A percentile compares a stretch with the other conserved stretches of the same genome.
These are phyloP conservation scores for Vachellia pachyceras DNA, from an alignment of 306 rosid genomes.

Conservation along the genomic window DNA sequence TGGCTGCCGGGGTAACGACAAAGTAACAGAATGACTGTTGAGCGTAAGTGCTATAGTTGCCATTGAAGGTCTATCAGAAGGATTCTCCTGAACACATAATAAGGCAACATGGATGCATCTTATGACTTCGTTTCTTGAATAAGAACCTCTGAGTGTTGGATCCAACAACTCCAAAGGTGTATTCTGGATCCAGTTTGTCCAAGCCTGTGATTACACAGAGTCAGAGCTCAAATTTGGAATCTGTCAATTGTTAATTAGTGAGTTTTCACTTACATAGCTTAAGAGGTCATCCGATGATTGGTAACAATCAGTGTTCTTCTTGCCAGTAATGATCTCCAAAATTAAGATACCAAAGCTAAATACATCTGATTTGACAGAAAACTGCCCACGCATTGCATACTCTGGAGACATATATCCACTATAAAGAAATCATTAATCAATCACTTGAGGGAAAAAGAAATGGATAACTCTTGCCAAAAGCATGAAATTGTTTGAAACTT, in stretches of 20 bases:
- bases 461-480: not conserved
- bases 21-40: constrained; percentile 49
- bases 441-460: not conserved
- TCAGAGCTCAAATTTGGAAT: constrained; percentile 14
- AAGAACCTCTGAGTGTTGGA: constrained; percentile 53
- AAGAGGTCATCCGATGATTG: constrained; percentile 48
- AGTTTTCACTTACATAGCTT: constrained; percentile 51
- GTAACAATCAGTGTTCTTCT: constrained; percentile 43
- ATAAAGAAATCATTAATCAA: not conserved
- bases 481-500: constrained; percentile 37
- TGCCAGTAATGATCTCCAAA: constrained; percentile 59
- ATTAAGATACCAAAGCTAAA: constrained; percentile 56
- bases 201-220: constrained; percentile 42
- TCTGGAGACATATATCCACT: constrained; percentile 64
- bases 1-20: constrained; percentile 47
- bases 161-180: constrained; percentile 53
- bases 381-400: constrained; percentile 57
- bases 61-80: constrained; percentile 54
- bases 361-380: constrained; percentile 53
- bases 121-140: constrained; percentile 53
- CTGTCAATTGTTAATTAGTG: not conserved
- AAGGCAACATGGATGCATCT: constrained; percentile 65
- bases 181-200: constrained; percentile 49
- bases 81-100: constrained; percentile 60
- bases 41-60: constrained; percentile 51